These are phyloP conservation scores for Xylaria sp. DNA, from an alignment of 2,329 filamentous ascomycete genomes.

Conservation along the genomic window DNA sequence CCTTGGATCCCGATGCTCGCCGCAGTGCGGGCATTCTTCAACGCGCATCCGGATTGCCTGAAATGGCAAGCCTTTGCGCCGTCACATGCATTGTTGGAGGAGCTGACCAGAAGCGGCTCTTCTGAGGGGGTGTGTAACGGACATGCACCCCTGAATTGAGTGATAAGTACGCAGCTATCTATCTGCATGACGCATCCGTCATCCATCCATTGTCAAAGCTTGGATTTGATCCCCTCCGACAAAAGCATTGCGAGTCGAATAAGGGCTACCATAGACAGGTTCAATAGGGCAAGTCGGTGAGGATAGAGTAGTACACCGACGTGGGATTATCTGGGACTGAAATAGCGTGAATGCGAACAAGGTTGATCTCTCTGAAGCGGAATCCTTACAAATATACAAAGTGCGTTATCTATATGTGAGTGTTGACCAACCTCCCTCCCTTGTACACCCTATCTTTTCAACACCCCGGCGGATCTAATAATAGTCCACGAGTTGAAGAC, in stretches of 20 bases:
- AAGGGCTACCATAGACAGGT: too few relatives aligned
- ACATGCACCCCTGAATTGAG: constrained; percentile 7
- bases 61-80: constrained; percentile 13
- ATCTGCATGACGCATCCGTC: neutral
- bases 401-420: too few relatives aligned
- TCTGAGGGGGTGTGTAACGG: constrained; percentile 1
- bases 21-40: neutral
- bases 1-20: neutral
- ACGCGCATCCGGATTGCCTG: constrained; percentile 15
- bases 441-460: too few relatives aligned
- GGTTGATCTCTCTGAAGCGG: too few relatives aligned
- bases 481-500: too few relatives aligned
- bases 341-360: neutral
- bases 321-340: neutral
- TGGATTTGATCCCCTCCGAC: too few relatives aligned
- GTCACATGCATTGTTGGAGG: constrained; percentile 13
- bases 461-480: too few relatives aligned
- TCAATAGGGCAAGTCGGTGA: neutral
- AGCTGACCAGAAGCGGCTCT: constrained; percentile 17
- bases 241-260: too few relatives aligned
- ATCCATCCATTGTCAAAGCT: neutral
- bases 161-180: neutral
- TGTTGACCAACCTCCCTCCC: too few relatives aligned
- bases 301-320: neutral
- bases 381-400: too few relatives aligned